phyloP scores from a whole-genome alignment of 345 rosid genomes.

The Eucalyptus urophylla region DNA sequence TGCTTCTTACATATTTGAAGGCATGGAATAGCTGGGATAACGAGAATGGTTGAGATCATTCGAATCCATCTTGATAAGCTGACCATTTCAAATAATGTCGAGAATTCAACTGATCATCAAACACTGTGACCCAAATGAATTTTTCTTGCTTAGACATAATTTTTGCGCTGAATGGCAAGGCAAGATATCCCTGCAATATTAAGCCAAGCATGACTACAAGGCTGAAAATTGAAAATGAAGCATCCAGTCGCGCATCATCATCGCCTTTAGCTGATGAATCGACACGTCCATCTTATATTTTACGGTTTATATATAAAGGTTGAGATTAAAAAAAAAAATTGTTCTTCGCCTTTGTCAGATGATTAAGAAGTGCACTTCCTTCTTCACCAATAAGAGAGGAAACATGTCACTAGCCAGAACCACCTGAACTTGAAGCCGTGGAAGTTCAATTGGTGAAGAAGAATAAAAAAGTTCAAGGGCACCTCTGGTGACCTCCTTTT shows the following conservation, averaged over 20 bases:
- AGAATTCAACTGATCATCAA: background rate
- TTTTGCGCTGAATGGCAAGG: background rate
- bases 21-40: background rate
- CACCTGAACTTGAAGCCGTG: background rate
- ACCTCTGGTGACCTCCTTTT: background rate
- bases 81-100: background rate
- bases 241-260: background rate
- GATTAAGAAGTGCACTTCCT: background rate
- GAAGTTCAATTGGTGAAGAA: background rate
- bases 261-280: background rate
- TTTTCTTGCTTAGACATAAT: background rate
- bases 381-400: background rate
- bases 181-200: background rate
- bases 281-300: background rate
- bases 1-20: background rate
- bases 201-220: background rate
- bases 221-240: background rate
- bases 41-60: background rate
- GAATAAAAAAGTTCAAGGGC: background rate
- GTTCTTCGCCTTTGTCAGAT: background rate
- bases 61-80: background rate
- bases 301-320: background rate
- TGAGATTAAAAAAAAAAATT: background rate
- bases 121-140: background rate
- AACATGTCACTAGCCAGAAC: background rate